These are phyloP conservation scores for Talaromyces piceae DNA, from an alignment of 2,329 filamentous ascomycete genomes.

Conservation along the genomic window DNA sequence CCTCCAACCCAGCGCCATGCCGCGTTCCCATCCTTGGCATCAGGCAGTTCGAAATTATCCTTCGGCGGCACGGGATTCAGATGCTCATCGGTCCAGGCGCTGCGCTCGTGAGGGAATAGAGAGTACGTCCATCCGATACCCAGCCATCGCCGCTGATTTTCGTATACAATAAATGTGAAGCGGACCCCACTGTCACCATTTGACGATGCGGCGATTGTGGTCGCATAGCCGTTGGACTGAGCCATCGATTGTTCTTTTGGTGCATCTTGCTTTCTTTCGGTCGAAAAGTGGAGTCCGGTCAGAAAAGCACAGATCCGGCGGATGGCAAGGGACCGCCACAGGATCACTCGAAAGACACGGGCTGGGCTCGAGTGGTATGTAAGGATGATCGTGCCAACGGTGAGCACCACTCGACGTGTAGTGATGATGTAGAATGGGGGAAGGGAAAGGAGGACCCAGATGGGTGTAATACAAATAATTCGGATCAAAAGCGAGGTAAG, in stretches of 20 bases:
- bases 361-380: slow-evolving; percentile 90
- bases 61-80: slow-evolving; percentile 70
- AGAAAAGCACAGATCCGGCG: slow-evolving; percentile 62
- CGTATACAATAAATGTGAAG: slow-evolving; percentile 93
- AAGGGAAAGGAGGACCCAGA: slow-evolving; percentile 78
- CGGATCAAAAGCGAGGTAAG: slow-evolving; percentile 84
- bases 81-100: slow-evolving; percentile 93
- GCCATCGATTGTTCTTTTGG: slow-evolving; percentile 11
- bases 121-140: slow-evolving; percentile 92
- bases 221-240: slow-evolving; percentile 38
- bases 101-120: slow-evolving; percentile 81
- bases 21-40: slow-evolving; percentile 56
- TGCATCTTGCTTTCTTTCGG: slow-evolving; percentile 20
- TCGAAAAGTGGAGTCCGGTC: slow-evolving; percentile 70
- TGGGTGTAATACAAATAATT: slow-evolving; percentile 75
- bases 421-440: slow-evolving; percentile 81
- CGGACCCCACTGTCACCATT: slow-evolving; percentile 67
- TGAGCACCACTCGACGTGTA: slow-evolving; percentile 73
- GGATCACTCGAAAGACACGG: slow-evolving; percentile 72
- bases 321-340: slow-evolving; percentile 79
- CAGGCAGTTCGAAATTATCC: slow-evolving; percentile 62
- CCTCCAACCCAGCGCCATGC: slow-evolving; percentile 77
- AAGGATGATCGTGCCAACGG: slow-evolving; percentile 74
- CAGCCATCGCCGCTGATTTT: slow-evolving; percentile 93
- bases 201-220: slow-evolving; percentile 42